Evolutionary conservation across 495 filamentous ascomycete species (phyloP), one percentile per base, ranked within the genome.

Genomic region (Terfezia boudieri): DNA sequence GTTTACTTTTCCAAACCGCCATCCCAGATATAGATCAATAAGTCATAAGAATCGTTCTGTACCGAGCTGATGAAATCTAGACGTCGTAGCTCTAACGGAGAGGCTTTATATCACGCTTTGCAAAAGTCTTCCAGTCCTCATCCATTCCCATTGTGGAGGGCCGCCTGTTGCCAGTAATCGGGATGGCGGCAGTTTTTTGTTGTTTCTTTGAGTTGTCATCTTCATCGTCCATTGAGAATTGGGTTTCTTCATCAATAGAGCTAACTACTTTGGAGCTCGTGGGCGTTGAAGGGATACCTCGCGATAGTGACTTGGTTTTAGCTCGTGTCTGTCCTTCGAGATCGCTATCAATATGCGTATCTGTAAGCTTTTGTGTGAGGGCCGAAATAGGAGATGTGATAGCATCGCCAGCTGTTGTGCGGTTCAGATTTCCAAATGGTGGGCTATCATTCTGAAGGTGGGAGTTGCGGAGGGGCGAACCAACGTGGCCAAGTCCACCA

Each of bases 391-490:
- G 67, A 67, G 59, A 66, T 20, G 59, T 58, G 58, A 46, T 14
- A 9, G 74, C 67, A 54, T 86, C 82, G 12, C 76, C 76, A 43
- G 71, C 71, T 32, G 49, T 23, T 54, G 49, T 61, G 51, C 67
- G 64, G 43, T 74, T 71, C 38, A 78, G 71, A 37, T 79, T 71
- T 50, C 78, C 76, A 17, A 82, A 69, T 43, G 79, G 77, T 16
- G 84, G 83, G 63, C 79, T 88, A 51, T 69, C 78, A 59, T 72
- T 74, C 64, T 70, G 64, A 56, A 70, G 66, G 4, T 75, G 75
- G 9, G 89, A 90, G 66, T 94, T 92, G 49, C 90, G 85, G 9
- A 98, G 75, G 23, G 90, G 90, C 41, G 92, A 96, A 22, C 92
- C 90, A 52, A 96, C 82, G 59, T 94, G 86, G 36, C 85, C 82